A percentile compares a stretch with the other conserved stretches of the same genome.
Conservation (phyloP, 2,329 filamentous ascomycete species). For the Xylaria sp. region DNA sequence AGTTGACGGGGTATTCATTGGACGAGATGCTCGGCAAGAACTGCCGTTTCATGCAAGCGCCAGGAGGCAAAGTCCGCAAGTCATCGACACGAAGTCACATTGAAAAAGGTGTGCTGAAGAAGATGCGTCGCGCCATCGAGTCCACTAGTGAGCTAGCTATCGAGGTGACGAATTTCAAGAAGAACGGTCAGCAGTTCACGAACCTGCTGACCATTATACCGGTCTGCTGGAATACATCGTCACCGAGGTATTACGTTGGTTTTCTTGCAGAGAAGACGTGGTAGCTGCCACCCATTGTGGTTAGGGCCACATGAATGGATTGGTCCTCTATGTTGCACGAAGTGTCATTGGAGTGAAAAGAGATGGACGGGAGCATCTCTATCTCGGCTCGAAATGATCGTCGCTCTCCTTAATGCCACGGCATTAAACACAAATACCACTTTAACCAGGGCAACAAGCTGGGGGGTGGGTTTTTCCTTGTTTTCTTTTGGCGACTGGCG, state of each 20-base stretch:
- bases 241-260: slow-evolving; percentile 79
- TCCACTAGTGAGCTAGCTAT: slow-evolving; percentile 60
- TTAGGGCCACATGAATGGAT: not conserved
- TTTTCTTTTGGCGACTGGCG: slow-evolving; percentile 10
- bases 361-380: not conserved
- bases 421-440: slow-evolving; percentile 13
- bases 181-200: slow-evolving; percentile 81
- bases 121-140: slow-evolving; percentile 60
- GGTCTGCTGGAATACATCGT: slow-evolving; percentile 72
- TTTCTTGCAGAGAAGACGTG: slow-evolving; percentile 72
- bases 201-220: slow-evolving; percentile 90
- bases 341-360: too few species aligned
- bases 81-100: slow-evolving; percentile 72
- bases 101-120: slow-evolving; percentile 71
- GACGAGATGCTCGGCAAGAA: slow-evolving; percentile 82
- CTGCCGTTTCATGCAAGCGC: slow-evolving; percentile 85
- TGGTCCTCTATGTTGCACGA: not conserved
- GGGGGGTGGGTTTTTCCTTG: not conserved
- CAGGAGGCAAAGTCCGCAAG: slow-evolving; percentile 71
- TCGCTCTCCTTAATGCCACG: not conserved
- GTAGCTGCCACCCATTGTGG: slow-evolving; percentile 30
- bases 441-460: not conserved
- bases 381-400: not conserved
- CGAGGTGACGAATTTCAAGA: slow-evolving; percentile 80
- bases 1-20: slow-evolving; percentile 80